Percentiles rank a stretch among this genome's conserved stretches.
Evolutionary conservation across 106 monocot genomes (phyloP).

Genomic region (Xerophyta viscosa): DNA sequence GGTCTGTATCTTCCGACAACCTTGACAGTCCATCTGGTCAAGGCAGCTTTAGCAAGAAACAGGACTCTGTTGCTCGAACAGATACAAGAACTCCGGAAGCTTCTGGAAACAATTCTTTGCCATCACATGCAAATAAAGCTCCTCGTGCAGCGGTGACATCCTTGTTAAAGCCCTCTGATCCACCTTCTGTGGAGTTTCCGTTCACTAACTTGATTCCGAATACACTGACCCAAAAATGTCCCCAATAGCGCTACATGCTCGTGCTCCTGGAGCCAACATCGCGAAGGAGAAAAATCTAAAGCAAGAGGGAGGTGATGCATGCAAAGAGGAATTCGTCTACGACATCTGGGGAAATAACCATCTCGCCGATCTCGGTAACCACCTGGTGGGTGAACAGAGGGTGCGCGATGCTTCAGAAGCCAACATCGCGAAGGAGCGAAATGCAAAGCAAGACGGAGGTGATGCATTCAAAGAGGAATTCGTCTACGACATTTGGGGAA

Average conservation of each 20-base stretch:
- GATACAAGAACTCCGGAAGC: constrained; percentile 8
- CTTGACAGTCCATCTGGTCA: constrained; percentile 12
- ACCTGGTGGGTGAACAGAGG: too few relatives aligned
- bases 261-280: constrained; percentile 82
- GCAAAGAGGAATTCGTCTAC: too few relatives aligned
- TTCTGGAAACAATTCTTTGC: neutral
- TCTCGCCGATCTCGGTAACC: too few relatives aligned
- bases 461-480: too few relatives aligned
- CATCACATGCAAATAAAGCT: neutral
- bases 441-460: too few relatives aligned
- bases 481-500: too few relatives aligned
- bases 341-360: too few relatives aligned
- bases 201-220: constrained; percentile 7
- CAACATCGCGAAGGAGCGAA: too few relatives aligned
- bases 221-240: constrained; percentile 21
- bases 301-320: too few relatives aligned
- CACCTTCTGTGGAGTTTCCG: constrained; percentile 33
- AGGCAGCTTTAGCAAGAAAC: constrained; percentile 11
- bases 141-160: constrained; percentile 8
- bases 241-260: constrained; percentile 55
- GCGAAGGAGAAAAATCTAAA: too few relatives aligned
- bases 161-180: constrained; percentile 8
- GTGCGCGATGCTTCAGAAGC: too few relatives aligned
- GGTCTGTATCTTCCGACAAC: constrained; percentile 12
- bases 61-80: constrained; percentile 2